phyloP scores from a whole-genome alignment of 495 filamentous ascomycete genomes.

The Penicillium bialowiezense region DNA sequence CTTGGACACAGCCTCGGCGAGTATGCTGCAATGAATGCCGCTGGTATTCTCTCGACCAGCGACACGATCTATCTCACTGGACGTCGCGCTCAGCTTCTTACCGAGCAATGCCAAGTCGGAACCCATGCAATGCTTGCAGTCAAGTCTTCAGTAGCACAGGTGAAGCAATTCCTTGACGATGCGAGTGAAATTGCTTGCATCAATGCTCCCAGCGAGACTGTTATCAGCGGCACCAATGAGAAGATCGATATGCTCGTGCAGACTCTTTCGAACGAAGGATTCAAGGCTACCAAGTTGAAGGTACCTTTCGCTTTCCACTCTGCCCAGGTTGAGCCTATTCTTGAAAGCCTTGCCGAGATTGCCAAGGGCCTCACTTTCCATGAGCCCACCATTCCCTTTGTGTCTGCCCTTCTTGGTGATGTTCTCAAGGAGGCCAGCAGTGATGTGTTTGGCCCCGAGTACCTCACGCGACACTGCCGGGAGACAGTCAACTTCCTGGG shows the following conservation, averaged over 20 bases:
- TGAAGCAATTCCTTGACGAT: slow-evolving; percentile 28
- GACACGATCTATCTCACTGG: slow-evolving; percentile 83
- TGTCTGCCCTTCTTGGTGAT: slow-evolving; percentile 66
- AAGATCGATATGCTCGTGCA: slow-evolving; percentile 57
- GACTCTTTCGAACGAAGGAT: slow-evolving; percentile 49
- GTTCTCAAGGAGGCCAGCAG: slow-evolving; percentile 51
- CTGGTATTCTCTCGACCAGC: slow-evolving; percentile 73
- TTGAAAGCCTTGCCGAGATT: slow-evolving; percentile 61
- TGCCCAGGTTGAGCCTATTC: slow-evolving; percentile 72
- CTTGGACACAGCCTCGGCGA: slow-evolving; percentile 87
- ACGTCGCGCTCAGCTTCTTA: slow-evolving; percentile 70
- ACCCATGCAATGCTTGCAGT: slow-evolving; percentile 64
- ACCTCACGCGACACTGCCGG: slow-evolving; percentile 65
- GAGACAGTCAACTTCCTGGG: slow-evolving; percentile 72
- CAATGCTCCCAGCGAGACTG: slow-evolving; percentile 50
- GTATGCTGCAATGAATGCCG: slow-evolving; percentile 79
- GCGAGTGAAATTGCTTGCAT: slow-evolving; percentile 50
- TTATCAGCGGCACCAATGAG: slow-evolving; percentile 44
- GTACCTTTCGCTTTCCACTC: slow-evolving; percentile 84
- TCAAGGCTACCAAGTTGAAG: slow-evolving; percentile 67
- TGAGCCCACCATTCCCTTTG: slow-evolving; percentile 61
- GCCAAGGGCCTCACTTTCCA: slow-evolving; percentile 59
- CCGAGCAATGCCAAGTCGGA: slow-evolving; percentile 64
- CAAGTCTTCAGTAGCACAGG: slow-evolving; percentile 31
- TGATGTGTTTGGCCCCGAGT: slow-evolving; percentile 52